Evolutionary conservation across 2,329 filamentous ascomycete genomes (phyloP).

Genomic region (Metarhizium guizhouense): DNA sequence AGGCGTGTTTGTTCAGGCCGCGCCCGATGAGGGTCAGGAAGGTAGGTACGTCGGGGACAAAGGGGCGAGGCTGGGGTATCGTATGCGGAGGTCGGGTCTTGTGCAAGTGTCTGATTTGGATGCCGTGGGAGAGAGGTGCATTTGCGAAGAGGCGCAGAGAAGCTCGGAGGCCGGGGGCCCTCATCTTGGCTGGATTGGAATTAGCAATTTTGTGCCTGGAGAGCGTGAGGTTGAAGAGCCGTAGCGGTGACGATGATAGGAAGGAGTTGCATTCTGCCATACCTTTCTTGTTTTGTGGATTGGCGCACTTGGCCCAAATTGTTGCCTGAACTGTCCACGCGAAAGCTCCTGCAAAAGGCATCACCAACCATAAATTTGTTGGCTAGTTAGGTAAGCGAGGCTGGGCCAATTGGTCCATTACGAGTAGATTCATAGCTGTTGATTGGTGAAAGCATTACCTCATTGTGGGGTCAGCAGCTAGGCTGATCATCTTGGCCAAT

Average conservation of each 20-base stretch:
- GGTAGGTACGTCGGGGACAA: constrained; percentile 74
- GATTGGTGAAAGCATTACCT: neutral
- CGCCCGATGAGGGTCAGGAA: constrained; percentile 91
- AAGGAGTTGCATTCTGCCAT: neutral
- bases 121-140: constrained; percentile 20
- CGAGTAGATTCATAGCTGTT: constrained; percentile 4
- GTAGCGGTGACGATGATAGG: neutral
- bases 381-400: constrained; percentile 24
- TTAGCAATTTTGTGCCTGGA: neutral
- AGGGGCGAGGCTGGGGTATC: constrained; percentile 66
- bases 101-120: constrained; percentile 35
- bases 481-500: constrained; percentile 10
- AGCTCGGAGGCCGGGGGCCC: constrained; percentile 20
- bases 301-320: neutral
- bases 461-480: constrained; percentile 10
- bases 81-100: constrained; percentile 27
- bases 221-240: no score
- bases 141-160: constrained; percentile 22
- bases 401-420: constrained; percentile 6
- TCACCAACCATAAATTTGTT: constrained; percentile 18
- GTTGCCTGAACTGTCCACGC: constrained; percentile 9
- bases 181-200: constrained; percentile 17
- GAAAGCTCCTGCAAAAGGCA: neutral
- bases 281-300: neutral
- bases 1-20: constrained; percentile 68